A percentile compares a stretch with the other conserved stretches of the same genome.
Evolutionary conservation across 1,284 basidiomycete genomes (phyloP).

Genomic region (Phlebopus sp.): DNA sequence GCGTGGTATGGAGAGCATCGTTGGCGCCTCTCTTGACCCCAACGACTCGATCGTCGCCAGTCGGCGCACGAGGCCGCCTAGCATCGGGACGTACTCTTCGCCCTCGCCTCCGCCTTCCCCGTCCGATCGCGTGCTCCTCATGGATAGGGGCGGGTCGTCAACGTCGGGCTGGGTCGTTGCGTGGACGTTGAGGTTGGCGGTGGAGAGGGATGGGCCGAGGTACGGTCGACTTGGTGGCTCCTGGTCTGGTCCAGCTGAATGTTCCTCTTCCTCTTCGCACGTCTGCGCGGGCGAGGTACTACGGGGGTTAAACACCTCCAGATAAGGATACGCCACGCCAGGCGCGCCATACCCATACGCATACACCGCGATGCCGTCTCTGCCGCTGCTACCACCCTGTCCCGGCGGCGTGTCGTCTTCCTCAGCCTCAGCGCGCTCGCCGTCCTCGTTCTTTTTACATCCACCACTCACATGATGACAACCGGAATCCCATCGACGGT

Average conservation of each 20-base stretch:
- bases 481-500: background rate
- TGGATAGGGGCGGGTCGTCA: too few relatives aligned
- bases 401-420: background rate
- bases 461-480: too few relatives aligned
- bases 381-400: conserved; percentile 18
- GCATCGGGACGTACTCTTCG: conserved; percentile 48
- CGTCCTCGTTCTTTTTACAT: too few relatives aligned
- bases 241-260: too few relatives aligned
- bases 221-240: too few relatives aligned
- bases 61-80: conserved; percentile 60
- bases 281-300: background rate
- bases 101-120: conserved; percentile 36
- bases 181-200: background rate
- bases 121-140: background rate
- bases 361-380: conserved; percentile 13
- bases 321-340: conserved; percentile 28
- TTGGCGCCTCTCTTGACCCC: conserved; percentile 51
- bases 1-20: conserved; percentile 21
- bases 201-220: conserved; percentile 4
- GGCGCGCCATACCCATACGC: conserved; percentile 29
- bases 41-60: conserved; percentile 79
- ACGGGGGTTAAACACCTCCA: conserved; percentile 30
- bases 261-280: too few relatives aligned
- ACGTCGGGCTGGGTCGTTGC: too few relatives aligned
- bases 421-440: too few relatives aligned